Percentiles rank a stretch among this genome's conserved stretches.
Evolutionary conservation across 73 alveolate species (phyloP).

Genomic region (Diophrys sp.): DNA sequence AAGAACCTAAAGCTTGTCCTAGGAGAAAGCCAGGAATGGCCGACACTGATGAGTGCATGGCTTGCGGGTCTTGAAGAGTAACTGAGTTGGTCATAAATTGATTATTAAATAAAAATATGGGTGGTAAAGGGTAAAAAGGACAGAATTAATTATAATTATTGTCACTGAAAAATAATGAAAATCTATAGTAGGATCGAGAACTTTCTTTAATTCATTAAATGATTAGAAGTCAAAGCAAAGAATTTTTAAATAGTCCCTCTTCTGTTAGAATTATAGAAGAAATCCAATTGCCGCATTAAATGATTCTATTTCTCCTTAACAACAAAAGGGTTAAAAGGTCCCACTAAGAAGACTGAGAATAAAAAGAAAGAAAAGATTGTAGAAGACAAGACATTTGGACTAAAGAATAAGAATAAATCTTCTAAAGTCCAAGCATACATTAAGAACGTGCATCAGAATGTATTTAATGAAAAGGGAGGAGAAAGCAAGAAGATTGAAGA

Average conservation of each 20-base stretch:
- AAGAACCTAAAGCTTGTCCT: neutral
- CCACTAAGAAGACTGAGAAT: constrained; percentile 79
- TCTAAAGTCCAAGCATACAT: constrained; percentile 84
- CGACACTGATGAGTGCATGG: constrained; percentile 6
- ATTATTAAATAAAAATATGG: neutral
- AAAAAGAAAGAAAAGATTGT: constrained; percentile 93
- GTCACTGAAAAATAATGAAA: too few species aligned
- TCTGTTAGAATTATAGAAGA: too few species aligned
- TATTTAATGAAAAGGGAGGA: neutral
- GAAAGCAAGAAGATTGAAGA: constrained; percentile 15
- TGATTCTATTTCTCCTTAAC: neutral
- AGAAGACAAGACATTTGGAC: constrained; percentile 98
- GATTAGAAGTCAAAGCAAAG: too few species aligned
- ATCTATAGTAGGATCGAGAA: too few species aligned
- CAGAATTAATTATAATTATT: too few species aligned
- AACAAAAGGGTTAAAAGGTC: constrained; percentile 31
- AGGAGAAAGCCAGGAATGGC: constrained; percentile 12
- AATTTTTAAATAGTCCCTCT: too few species aligned
- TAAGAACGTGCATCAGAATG: neutral
- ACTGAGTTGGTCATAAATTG: neutral
- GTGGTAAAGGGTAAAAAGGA: neutral
- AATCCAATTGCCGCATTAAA: too few species aligned
- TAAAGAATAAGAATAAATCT: constrained; percentile 95
- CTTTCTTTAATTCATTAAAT: too few species aligned
- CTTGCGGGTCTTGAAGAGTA: neutral